phyloP scores from a whole-genome alignment of 768 basidiomycete genomes.

The Lactarius tabidus region DNA sequence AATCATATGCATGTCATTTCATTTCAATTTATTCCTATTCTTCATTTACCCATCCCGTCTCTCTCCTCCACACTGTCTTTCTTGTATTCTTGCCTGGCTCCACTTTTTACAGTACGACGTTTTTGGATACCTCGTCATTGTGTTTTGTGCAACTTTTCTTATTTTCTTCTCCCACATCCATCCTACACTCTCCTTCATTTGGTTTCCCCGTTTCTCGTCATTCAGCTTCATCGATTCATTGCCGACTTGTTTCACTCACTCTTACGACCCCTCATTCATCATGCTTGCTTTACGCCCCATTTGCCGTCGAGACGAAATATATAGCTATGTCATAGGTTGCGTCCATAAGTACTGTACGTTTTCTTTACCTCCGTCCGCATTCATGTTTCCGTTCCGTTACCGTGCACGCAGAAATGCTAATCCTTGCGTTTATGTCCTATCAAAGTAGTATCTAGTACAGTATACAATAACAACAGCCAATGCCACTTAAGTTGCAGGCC shows the following conservation, averaged over 20 bases:
- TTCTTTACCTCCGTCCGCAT: background rate
- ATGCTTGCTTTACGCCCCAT: background rate
- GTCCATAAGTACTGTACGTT: background rate
- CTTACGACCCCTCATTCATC: background rate
- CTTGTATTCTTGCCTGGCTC: slow-evolving; percentile 5
- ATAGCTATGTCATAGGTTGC: background rate
- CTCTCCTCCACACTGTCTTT: background rate
- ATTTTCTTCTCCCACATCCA: background rate
- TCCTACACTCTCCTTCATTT: background rate
- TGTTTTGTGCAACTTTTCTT: background rate
- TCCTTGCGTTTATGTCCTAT: background rate
- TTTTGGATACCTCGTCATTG: background rate
- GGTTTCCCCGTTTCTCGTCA: background rate
- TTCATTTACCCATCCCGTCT: background rate
- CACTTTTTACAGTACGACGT: background rate
- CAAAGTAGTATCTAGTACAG: background rate
- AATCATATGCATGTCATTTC: slow-evolving; percentile 9
- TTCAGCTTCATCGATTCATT: background rate
- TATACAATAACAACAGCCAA: background rate
- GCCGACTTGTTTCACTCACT: background rate
- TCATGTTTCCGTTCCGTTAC: background rate
- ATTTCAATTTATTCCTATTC: slow-evolving; percentile 22
- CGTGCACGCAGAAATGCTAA: background rate
- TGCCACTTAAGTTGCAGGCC: slow-evolving; percentile 58
- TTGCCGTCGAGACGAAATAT: background rate